phyloP scores from a whole-genome alignment of 306 rosid genomes.

The Rubus parviflorus region DNA sequence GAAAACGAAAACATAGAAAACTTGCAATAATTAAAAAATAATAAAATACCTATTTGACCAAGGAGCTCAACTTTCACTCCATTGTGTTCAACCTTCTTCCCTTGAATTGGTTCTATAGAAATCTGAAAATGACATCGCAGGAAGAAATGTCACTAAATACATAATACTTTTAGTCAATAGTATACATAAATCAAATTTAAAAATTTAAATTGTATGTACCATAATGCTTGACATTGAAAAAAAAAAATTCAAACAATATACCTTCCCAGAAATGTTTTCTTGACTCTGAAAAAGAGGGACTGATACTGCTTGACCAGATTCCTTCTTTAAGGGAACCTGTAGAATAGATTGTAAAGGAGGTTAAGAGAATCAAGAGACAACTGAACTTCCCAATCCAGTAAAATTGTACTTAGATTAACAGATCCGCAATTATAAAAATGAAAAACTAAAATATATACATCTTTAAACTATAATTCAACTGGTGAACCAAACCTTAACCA shows the following conservation, averaged over 20 bases:
- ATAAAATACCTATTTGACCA: conserved; percentile 82
- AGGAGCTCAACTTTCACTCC: conserved; percentile 96
- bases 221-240: conserved; percentile 8
- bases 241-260: conserved; percentile 31
- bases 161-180: not conserved
- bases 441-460: too few species aligned
- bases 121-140: conserved; percentile 48
- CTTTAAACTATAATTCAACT: not conserved
- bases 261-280: conserved; percentile 97
- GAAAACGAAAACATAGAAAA: conserved; percentile 15
- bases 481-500: not conserved
- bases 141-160: not conserved
- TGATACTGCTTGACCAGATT: conserved; percentile 78
- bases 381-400: not conserved
- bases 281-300: conserved; percentile 97
- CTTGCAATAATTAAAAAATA: not conserved
- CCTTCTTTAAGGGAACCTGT: conserved; percentile 81
- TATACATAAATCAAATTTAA: not conserved
- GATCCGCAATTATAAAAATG: not conserved
- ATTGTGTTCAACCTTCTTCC: conserved; percentile 94
- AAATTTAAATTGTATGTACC: not conserved
- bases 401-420: not conserved
- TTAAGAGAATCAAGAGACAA: not conserved
- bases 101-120: conserved; percentile 87
- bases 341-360: conserved; percentile 5